Evolutionary conservation across 345 rosid species (phyloP).

Genomic region (Eucalyptus erythrocorys): DNA sequence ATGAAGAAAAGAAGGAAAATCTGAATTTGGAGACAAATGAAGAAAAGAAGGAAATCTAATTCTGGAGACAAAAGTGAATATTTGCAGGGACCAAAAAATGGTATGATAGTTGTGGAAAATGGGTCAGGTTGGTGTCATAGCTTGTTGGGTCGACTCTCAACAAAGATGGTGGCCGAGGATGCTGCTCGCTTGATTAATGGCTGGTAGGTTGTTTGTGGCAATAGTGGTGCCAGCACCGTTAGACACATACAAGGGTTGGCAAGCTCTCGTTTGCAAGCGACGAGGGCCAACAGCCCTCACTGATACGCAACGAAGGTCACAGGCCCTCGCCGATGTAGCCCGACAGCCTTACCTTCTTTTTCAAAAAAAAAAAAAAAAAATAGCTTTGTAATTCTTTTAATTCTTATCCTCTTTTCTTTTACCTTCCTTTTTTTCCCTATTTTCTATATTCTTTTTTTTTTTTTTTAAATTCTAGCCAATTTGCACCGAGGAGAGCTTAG

Average conservation of each 20-base stretch:
- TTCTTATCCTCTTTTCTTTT: not conserved
- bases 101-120: not conserved
- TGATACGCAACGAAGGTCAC: not conserved
- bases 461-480: not conserved
- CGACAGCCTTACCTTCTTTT: not conserved
- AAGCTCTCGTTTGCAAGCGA: not conserved
- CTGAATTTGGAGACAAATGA: not conserved
- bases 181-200: not conserved
- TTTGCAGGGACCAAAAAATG: not conserved
- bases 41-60: not conserved
- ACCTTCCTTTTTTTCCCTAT: not conserved
- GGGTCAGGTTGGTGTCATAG: not conserved
- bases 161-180: not conserved
- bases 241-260: not conserved
- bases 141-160: not conserved
- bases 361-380: too few relatives aligned
- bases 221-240: fast-evolving
- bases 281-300: not conserved
- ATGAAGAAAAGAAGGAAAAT: not conserved
- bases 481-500: not conserved
- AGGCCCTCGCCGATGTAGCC: not conserved
- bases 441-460: not conserved
- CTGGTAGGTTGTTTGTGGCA: not conserved
- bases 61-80: not conserved
- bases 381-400: not conserved